Evolutionary conservation across 2,329 filamentous ascomycete species (phyloP), one percentile per base, ranked within the genome.

Genomic region (Emmonsiellopsis sp.): DNA sequence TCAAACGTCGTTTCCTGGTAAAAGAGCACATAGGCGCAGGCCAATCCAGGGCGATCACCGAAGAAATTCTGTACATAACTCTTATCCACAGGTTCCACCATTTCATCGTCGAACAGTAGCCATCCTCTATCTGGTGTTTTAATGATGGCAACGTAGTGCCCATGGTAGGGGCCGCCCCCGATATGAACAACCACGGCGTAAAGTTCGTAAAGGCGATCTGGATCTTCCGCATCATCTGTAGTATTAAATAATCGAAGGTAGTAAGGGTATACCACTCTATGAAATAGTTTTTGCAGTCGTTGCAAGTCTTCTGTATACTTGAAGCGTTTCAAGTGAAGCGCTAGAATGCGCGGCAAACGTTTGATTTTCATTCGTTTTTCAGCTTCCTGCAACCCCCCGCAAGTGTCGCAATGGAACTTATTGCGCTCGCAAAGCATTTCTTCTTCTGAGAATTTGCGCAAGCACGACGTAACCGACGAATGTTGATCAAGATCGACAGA

Each of bases 351-450:
- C 3, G 93, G 93, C 65, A 97, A 74, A 51, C 88, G 83, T 75
- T 98, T 97, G 62, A 98, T 92, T 76, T 97, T 98, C 93, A 98
- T 98, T 58, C 93, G 83, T 76, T 97, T 98, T 70, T 98, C 93
- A 0, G 93, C 93, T 72, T 98, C 93, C 70, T 98, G 93, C 53
- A 98, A 75, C 2, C 93, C 93, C 51, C 93, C 93, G 62, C 93
- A 98, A 62, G 91, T 91, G 68, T 98, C 93, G 72, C 93, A 98
- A 66, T 98, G 92, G 61, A 98, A 98, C 67, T 98, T 98, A 75
- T 98, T 97, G 56, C 91, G 82, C 73, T 98, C 93, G 66, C 93
- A 97, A 54, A 98, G 79, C 89, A 97, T 96, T 70, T 98, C 93
- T 64, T 97, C 93, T 45, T 93, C 90, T 0, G 93, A 98, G 64